These are phyloP conservation scores for Pachyrhizus erosus DNA, from an alignment of 306 rosid species.

Conservation along the genomic window DNA sequence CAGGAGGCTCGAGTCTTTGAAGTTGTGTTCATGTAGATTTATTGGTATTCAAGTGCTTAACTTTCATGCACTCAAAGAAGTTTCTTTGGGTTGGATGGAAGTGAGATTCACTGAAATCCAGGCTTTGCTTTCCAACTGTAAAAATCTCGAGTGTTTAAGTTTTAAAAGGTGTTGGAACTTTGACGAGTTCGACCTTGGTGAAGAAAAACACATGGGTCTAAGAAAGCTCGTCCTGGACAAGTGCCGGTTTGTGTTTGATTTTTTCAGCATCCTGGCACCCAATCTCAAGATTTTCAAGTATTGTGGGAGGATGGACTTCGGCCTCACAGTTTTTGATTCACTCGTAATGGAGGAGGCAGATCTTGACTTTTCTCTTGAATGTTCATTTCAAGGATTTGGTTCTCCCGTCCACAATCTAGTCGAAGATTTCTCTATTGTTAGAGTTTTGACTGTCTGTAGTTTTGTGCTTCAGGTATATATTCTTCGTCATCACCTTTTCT, in stretches of 20 bases:
- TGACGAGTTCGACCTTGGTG: neutral
- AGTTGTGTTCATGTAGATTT: neutral
- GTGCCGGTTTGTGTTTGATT: neutral
- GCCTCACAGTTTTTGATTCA: no score
- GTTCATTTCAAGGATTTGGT: neutral
- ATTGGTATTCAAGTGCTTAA: neutral
- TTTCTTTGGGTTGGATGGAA: constrained; percentile 40
- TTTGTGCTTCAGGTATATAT: constrained; percentile 42
- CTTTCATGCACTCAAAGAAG: constrained; percentile 37
- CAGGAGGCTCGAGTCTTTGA: no score
- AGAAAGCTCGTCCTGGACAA: constrained; percentile 19
- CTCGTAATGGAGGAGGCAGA: no score
- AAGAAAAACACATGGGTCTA: neutral
- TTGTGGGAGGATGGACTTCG: no score
- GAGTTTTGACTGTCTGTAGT: constrained; percentile 37
- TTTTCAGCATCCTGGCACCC: neutral
- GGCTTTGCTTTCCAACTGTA: neutral
- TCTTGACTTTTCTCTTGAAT: constrained; percentile 17
- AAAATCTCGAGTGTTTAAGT: constrained; percentile 21
- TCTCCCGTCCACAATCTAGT: neutral
- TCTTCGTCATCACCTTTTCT: no score
- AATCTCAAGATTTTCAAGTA: constrained; percentile 21
- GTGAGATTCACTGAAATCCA: neutral
- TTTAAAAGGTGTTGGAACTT: neutral
- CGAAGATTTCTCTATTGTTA: neutral